Conservation (phyloP, 768 basidiomycete species). For the Trametes cinnabarina region DNA sequence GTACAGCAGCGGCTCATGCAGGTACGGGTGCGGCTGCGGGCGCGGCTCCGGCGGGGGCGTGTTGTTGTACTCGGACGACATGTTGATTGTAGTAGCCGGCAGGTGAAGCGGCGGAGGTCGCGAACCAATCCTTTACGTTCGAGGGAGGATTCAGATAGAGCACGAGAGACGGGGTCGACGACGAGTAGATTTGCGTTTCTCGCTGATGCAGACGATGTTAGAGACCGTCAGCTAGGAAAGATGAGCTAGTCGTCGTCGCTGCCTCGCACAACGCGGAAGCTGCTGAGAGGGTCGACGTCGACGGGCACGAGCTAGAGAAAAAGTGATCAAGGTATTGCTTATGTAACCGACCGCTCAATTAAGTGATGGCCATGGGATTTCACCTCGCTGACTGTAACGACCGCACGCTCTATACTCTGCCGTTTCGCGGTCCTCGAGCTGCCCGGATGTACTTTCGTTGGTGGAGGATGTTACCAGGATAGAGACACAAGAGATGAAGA, state of each 20-base stretch:
- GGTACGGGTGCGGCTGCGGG: conserved; percentile 69
- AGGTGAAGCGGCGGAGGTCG: background rate
- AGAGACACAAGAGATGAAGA: too few species aligned
- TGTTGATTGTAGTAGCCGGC: conserved; percentile 17
- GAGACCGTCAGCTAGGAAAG: background rate
- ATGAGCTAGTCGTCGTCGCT: conserved; percentile 1
- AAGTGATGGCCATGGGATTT: conserved; percentile 6
- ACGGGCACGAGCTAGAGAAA: conserved; percentile 11
- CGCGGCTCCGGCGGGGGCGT: conserved; percentile 18
- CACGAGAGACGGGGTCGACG: background rate
- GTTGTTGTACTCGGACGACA: conserved; percentile 29
- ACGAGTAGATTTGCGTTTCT: background rate
- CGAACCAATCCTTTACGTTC: background rate
- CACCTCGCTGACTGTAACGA: conserved; percentile 4
- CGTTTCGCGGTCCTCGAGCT: too few species aligned
- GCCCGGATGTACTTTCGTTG: too few species aligned
- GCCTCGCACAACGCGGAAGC: conserved; percentile 12
- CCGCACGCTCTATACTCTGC: background rate
- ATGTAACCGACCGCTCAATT: conserved; percentile 15
- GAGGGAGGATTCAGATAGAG: background rate
- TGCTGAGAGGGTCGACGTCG: conserved; percentile 13
- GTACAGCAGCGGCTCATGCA: conserved; percentile 80
- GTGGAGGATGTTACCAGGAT: too few species aligned
- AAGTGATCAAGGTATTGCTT: conserved; percentile 17
- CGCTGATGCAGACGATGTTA: conserved; percentile 1